phyloP scores from a whole-genome alignment of 768 basidiomycete genomes.

The Strobilomyces confusus region DNA sequence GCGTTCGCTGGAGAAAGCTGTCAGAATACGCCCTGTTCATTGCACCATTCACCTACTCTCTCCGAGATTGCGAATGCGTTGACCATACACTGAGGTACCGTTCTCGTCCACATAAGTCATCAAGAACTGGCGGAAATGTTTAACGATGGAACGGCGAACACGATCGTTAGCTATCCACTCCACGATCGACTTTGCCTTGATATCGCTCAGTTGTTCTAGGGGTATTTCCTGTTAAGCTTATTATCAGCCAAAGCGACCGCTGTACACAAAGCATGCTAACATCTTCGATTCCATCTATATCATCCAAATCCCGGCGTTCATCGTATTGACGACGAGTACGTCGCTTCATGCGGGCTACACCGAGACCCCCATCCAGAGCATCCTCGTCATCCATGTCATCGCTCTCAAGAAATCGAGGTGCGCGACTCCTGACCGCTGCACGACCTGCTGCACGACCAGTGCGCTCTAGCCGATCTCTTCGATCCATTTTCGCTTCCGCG shows the following conservation, averaged over 20 bases:
- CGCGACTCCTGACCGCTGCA: conserved; percentile 74
- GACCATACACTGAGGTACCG: conserved; percentile 89
- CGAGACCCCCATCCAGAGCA: conserved; percentile 62
- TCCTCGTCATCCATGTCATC: conserved; percentile 78
- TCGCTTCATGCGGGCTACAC: conserved; percentile 67
- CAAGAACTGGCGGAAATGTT: conserved; percentile 92
- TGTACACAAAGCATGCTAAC: conserved; percentile 40
- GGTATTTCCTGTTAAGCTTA: conserved; percentile 71
- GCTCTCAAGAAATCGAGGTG: conserved; percentile 83
- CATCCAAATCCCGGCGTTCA: conserved; percentile 85
- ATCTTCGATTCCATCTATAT: conserved; percentile 85
- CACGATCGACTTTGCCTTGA: conserved; percentile 94
- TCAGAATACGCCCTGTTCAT: conserved; percentile 10
- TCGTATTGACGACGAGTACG: conserved; percentile 91
- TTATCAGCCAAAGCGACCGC: conserved; percentile 12
- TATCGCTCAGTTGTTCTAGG: conserved; percentile 92
- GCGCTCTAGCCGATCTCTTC: conserved; percentile 75
- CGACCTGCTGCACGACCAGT: conserved; percentile 65
- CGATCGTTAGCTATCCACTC: conserved; percentile 97
- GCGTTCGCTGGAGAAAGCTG: conserved; percentile 66
- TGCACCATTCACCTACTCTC: conserved; percentile 61
- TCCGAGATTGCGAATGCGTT: conserved; percentile 88
- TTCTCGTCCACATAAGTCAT: conserved; percentile 95
- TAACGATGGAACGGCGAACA: conserved; percentile 84
- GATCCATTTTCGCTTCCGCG: conserved; percentile 84